These are phyloP conservation scores for Kandelia obovata DNA, from an alignment of 345 rosid genomes.

Conservation along the genomic window DNA sequence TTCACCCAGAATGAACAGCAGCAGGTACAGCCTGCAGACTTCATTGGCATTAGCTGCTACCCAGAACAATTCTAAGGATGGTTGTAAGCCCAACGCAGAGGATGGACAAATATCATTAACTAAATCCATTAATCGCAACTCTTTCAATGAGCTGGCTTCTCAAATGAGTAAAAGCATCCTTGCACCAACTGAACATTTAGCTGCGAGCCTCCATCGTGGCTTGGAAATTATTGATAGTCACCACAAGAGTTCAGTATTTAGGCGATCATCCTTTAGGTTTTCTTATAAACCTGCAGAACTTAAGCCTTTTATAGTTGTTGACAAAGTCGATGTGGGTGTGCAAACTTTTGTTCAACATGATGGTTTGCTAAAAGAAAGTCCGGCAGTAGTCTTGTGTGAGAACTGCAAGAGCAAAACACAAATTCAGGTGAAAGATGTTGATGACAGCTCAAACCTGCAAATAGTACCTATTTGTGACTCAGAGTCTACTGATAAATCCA, in stretches of 20 bases:
- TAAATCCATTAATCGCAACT: conserved; percentile 33
- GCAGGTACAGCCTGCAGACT: conserved; percentile 88
- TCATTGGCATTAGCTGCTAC: conserved; percentile 74
- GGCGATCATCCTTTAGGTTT: conserved; percentile 72
- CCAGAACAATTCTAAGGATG: conserved; percentile 51
- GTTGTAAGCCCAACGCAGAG: conserved; percentile 33
- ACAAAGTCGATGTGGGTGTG: conserved; percentile 79
- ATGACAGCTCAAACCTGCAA: conserved; percentile 54
- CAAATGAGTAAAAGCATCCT: conserved; percentile 35
- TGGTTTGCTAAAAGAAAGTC: conserved; percentile 34
- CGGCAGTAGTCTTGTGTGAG: conserved; percentile 47
- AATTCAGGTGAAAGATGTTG: conserved; percentile 41
- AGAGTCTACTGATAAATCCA: conserved; percentile 56
- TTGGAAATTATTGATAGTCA: conserved; percentile 75
- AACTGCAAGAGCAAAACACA: conserved; percentile 50
- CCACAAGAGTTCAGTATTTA: conserved; percentile 64
- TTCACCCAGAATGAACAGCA: conserved; percentile 66
- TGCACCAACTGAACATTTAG: conserved; percentile 66
- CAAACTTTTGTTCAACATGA: conserved; percentile 61
- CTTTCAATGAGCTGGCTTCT: conserved; percentile 33
- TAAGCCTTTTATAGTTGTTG: conserved; percentile 37
- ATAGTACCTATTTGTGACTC: conserved; percentile 55
- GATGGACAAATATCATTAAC: conserved; percentile 34
- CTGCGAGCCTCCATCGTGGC: conserved; percentile 96
- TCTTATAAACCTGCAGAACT: conserved; percentile 54